Conservation (phyloP, 257 asterid species). For the Eustoma russellianum region DNA sequence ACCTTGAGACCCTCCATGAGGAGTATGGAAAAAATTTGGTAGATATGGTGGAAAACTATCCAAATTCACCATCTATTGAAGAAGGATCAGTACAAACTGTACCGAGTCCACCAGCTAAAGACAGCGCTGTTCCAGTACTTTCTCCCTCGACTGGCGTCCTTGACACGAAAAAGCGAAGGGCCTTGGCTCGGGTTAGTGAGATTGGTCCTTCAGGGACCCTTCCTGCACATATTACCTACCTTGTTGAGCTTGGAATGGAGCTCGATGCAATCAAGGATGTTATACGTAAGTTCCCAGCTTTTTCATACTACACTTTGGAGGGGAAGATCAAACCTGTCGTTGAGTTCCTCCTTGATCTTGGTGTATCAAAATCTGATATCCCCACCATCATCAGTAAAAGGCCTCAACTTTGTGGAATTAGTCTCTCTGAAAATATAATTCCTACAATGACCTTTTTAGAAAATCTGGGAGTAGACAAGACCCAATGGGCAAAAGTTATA, state of each 20-base stretch:
- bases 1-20: slow-evolving; percentile 63
- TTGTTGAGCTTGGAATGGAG: slow-evolving; percentile 85
- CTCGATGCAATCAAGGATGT: slow-evolving; percentile 55
- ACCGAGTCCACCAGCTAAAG: slow-evolving; percentile 25
- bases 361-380: slow-evolving; percentile 57
- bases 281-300: slow-evolving; percentile 82
- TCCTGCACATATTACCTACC: slow-evolving; percentile 69
- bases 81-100: slow-evolving; percentile 38
- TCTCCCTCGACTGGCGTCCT: slow-evolving; percentile 34
- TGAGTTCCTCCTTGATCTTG: slow-evolving; percentile 79
- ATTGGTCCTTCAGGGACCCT: slow-evolving; percentile 53
- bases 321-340: slow-evolving; percentile 90
- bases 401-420: slow-evolving; percentile 96
- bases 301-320: slow-evolving; percentile 84
- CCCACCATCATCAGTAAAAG: slow-evolving; percentile 63
- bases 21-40: slow-evolving; percentile 56
- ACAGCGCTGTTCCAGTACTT: slow-evolving; percentile 26
- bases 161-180: slow-evolving; percentile 53
- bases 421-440: slow-evolving; percentile 77
- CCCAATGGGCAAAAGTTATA: slow-evolving; percentile 88
- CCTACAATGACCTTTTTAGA: slow-evolving; percentile 89
- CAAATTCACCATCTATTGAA: slow-evolving; percentile 56
- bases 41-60: slow-evolving; percentile 70
- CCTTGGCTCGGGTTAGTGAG: slow-evolving; percentile 72
- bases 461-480: slow-evolving; percentile 72